Evolutionary conservation across 1,284 basidiomycete species (phyloP), one percentile per base, ranked within the genome.

Genomic region (Ganoderma leucocontextum): DNA sequence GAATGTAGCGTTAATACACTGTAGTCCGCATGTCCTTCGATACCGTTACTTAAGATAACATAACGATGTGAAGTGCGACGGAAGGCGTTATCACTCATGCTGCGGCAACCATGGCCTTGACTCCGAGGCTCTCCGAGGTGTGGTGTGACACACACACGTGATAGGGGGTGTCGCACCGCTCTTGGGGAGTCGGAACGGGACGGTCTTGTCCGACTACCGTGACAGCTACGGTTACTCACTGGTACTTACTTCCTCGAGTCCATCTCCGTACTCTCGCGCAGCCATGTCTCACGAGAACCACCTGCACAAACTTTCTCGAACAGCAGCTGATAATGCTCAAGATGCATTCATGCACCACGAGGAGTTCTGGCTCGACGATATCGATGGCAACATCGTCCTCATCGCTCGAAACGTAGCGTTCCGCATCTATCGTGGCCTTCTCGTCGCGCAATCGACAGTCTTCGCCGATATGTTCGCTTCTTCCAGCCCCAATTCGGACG

Each of bases 381-480:
- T n/a, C n/a, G 65, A 67, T 19, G 65, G 65, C 7, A 67, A 25
- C 42, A 33, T 70, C 36, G 65, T 65, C 19, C 59, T 70, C n/a
- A n/a, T 67, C 58, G 65, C 65, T 10, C 41, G 53, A 10, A 47
- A 60, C 35, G 22, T 44, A 33, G 63, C 49, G 7, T 70, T 66
- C 22, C 67, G 66, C 4, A 17, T 74, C 19, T 70, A 72, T 63
- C 35, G 62, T 0, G 65, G 68, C 12, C 62, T 73, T 29, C 63
- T 74, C 10, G 64, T 65, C 2, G 12, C 60, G 0, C 67, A 69
- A 19, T 74, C 73, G 10, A 38, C 61, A 4, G 64, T 74, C 5
- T 74, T 74, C 57, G 42, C 59, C n/a, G 71, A 72, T 44, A 69
- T 74, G 66, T 67, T 74, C 39, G 39, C 61, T 4, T 35, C 38